A percentile compares a stretch with the other conserved stretches of the same genome.
phyloP scores from a whole-genome alignment of 192 early-diverging fungal genomes.

The Physocladia obscura region DNA sequence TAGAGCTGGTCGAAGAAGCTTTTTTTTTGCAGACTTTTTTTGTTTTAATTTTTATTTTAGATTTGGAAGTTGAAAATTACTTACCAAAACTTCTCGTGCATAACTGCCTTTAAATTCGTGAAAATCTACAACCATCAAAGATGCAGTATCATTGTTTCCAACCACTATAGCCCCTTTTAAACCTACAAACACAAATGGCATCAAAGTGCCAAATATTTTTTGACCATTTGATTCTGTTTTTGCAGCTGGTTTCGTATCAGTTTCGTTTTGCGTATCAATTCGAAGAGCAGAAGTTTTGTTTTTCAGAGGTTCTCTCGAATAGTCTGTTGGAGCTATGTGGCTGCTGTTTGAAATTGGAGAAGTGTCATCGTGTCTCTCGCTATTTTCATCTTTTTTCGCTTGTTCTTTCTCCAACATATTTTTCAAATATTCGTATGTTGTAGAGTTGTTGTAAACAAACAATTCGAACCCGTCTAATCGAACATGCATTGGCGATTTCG shows the following conservation, averaged over 20 bases:
- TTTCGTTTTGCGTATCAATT: not conserved
- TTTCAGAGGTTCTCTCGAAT: not conserved
- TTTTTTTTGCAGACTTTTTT: not conserved
- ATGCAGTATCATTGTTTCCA: constrained; percentile 66
- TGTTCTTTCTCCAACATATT: constrained; percentile 18
- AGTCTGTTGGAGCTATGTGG: not conserved
- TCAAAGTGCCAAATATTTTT: constrained; percentile 52
- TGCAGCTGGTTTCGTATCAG: not conserved
- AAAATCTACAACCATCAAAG: constrained; percentile 61
- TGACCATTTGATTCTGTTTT: not conserved
- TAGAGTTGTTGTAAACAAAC: constrained; percentile 78
- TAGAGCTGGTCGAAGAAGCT: constrained; percentile 41
- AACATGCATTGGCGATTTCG: constrained; percentile 50
- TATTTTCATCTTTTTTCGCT: not conserved
- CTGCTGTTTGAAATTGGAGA: not conserved
- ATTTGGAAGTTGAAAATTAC: not conserved
- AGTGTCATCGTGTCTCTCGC: not conserved
- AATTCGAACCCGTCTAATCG: constrained; percentile 74
- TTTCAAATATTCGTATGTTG: constrained; percentile 64
- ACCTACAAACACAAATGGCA: constrained; percentile 69
- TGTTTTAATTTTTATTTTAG: too few species aligned
- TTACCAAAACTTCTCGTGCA: constrained; percentile 8
- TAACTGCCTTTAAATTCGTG: constrained; percentile 60
- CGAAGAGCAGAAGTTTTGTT: not conserved
- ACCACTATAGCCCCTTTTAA: constrained; percentile 66